A percentile compares a stretch with the other conserved stretches of the same genome.
Conservation (phyloP, 2,329 filamentous ascomycete species). For the Beauveria australis region DNA sequence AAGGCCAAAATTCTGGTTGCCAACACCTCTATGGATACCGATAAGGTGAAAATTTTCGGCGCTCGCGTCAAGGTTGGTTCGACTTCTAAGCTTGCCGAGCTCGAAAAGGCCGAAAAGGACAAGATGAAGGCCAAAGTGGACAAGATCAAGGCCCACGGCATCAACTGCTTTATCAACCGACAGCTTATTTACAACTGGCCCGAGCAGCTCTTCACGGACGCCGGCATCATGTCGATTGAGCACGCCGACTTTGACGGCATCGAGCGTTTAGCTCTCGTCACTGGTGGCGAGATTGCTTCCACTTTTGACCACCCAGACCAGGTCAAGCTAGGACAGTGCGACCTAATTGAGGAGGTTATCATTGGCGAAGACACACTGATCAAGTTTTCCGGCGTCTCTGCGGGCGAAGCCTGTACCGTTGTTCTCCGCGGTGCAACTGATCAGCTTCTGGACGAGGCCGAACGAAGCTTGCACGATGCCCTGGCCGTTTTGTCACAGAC, state of each 20-base stretch:
- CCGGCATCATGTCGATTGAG: slow-evolving; percentile 96
- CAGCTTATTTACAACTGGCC: slow-evolving; percentile 99
- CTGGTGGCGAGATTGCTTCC: slow-evolving; percentile 92
- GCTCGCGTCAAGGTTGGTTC: slow-evolving; percentile 94
- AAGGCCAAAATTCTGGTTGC: slow-evolving; percentile 98
- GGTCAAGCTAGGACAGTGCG: slow-evolving; percentile 91
- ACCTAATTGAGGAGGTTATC: slow-evolving; percentile 94
- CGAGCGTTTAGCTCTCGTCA: slow-evolving; percentile 88
- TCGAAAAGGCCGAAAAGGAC: slow-evolving; percentile 96
- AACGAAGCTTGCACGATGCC: slow-evolving; percentile 92
- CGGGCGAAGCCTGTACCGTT: slow-evolving; percentile 90
- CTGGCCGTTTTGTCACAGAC: slow-evolving; percentile 95
- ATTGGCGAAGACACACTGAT: slow-evolving; percentile 97
- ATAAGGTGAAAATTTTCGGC: slow-evolving; percentile 99
- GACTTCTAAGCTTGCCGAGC: slow-evolving; percentile 92
- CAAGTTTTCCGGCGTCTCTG: slow-evolving; percentile 92
- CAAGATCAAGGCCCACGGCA: slow-evolving; percentile 95
- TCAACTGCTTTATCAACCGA: slow-evolving; percentile 99
- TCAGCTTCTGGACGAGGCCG: slow-evolving; percentile 92
- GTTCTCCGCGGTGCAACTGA: slow-evolving; percentile 94
- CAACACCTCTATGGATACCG: slow-evolving; percentile 98
- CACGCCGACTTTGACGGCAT: slow-evolving; percentile 99
- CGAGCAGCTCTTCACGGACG: slow-evolving; percentile 95
- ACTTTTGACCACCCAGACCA: slow-evolving; percentile 98
- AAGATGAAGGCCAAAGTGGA: slow-evolving; percentile 99